Conservation (phyloP, 352 stramenopile species). For the Globisporangium paroecandrum region DNA sequence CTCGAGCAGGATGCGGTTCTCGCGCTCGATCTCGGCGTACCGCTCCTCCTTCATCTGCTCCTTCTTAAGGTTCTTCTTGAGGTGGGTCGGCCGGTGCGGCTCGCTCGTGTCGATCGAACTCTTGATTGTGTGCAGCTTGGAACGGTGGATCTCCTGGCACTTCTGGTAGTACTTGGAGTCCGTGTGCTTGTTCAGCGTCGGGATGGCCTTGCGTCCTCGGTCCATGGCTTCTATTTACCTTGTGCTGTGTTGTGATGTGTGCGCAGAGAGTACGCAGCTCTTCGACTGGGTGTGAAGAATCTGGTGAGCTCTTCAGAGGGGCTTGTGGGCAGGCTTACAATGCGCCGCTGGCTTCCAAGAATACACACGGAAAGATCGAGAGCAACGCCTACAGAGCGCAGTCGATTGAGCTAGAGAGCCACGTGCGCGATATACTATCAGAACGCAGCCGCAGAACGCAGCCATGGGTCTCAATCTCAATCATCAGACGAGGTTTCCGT, state of each 20-base stretch:
- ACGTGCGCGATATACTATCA: not conserved
- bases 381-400: not conserved
- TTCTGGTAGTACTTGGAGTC: constrained; percentile 86
- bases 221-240: constrained; percentile 42
- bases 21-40: constrained; percentile 93
- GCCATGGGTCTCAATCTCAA: not conserved
- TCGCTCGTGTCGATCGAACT: constrained; percentile 94
- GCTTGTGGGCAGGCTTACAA: not conserved
- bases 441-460: not conserved
- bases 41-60: constrained; percentile 96
- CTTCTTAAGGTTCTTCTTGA: constrained; percentile 95
- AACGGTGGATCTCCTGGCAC: constrained; percentile 79
- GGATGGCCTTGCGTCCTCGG: constrained; percentile 79
- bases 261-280: not conserved
- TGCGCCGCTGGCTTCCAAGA: not conserved
- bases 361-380: not conserved
- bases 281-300: constrained; percentile 8
- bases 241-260: not conserved
- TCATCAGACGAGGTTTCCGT: not conserved
- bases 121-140: constrained; percentile 88
- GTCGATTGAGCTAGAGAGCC: not conserved
- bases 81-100: constrained; percentile 87
- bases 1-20: constrained; percentile 96
- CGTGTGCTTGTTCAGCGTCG: constrained; percentile 86
- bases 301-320: constrained; percentile 2